These are phyloP conservation scores for Gloeopeniophorella convolvens DNA, from an alignment of 768 basidiomycete species.

Conservation along the genomic window DNA sequence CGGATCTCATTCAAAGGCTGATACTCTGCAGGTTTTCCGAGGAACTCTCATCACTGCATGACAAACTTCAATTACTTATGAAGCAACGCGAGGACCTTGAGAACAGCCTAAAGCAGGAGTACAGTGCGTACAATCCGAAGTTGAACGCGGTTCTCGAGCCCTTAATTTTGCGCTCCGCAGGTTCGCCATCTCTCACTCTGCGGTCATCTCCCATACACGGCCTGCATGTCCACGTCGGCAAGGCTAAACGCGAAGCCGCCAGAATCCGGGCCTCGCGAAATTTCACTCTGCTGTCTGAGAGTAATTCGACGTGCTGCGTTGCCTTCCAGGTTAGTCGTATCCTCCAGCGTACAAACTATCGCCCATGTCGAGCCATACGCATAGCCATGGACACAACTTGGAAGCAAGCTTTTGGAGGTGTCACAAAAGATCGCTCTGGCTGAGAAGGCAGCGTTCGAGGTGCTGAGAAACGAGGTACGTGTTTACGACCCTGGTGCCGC, in stretches of 20 bases:
- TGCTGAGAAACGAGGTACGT: conserved; percentile 58
- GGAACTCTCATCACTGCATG: conserved; percentile 45
- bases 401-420: conserved; percentile 56
- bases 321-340: conserved; percentile 48
- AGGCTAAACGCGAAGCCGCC: conserved; percentile 53
- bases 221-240: conserved; percentile 67
- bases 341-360: not conserved
- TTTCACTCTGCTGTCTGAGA: conserved; percentile 59
- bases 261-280: conserved; percentile 39
- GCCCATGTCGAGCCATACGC: not conserved
- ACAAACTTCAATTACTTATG: conserved; percentile 38
- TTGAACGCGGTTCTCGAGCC: not conserved
- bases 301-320: conserved; percentile 57
- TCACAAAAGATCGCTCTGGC: conserved; percentile 43
- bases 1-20: not conserved
- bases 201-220: conserved; percentile 63
- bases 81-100: conserved; percentile 48
- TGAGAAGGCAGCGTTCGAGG: conserved; percentile 71
- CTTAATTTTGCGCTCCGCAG: conserved; percentile 37
- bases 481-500: not conserved
- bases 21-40: conserved; percentile 50
- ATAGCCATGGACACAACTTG: conserved; percentile 72
- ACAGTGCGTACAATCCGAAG: conserved; percentile 35
- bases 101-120: conserved; percentile 42
- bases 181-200: conserved; percentile 65